These are phyloP conservation scores for Aspergillus japonicus DNA, from an alignment of 2,329 filamentous ascomycete genomes.

Conservation along the genomic window DNA sequence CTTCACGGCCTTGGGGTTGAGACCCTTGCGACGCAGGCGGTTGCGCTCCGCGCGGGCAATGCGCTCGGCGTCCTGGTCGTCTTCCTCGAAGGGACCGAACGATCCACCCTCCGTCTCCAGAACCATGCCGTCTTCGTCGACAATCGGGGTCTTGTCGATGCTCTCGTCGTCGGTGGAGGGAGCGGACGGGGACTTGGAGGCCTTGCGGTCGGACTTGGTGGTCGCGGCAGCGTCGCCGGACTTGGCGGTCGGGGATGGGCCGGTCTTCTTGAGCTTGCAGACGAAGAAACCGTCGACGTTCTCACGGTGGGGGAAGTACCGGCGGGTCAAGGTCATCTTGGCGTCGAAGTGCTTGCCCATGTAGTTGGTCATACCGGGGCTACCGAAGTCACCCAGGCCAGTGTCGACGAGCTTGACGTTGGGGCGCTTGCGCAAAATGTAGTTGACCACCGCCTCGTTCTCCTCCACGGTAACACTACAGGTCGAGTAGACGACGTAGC, in stretches of 20 bases:
- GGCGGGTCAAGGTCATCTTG: constrained; percentile 74
- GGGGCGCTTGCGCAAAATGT: constrained; percentile 84
- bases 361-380: constrained; percentile 86
- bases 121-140: constrained; percentile 38
- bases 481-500: constrained; percentile 94
- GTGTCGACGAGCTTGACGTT: constrained; percentile 94
- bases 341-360: constrained; percentile 90
- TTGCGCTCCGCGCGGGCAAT: constrained; percentile 73
- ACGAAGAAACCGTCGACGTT: constrained; percentile 99
- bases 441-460: constrained; percentile 90
- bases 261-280: constrained; percentile 93
- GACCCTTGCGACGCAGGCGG: constrained; percentile 69
- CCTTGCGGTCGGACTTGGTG: constrained; percentile 24
- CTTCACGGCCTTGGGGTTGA: constrained; percentile 65
- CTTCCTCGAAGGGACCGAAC: constrained; percentile 74
- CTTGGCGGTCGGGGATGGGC: constrained; percentile 60
- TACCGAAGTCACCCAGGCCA: constrained; percentile 77
- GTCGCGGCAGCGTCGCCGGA: constrained; percentile 17
- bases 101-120: constrained; percentile 46
- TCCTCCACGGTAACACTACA: constrained; percentile 94
- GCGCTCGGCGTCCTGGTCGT: constrained; percentile 67
- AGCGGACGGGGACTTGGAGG: constrained; percentile 23
- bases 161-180: constrained; percentile 43
- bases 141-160: constrained; percentile 69
- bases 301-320: constrained; percentile 88